A percentile compares a stretch with the other conserved stretches of the same genome.
phyloP scores from a whole-genome alignment of 2,329 filamentous ascomycete genomes.

The Sporothrix brunneoviolacea region DNA sequence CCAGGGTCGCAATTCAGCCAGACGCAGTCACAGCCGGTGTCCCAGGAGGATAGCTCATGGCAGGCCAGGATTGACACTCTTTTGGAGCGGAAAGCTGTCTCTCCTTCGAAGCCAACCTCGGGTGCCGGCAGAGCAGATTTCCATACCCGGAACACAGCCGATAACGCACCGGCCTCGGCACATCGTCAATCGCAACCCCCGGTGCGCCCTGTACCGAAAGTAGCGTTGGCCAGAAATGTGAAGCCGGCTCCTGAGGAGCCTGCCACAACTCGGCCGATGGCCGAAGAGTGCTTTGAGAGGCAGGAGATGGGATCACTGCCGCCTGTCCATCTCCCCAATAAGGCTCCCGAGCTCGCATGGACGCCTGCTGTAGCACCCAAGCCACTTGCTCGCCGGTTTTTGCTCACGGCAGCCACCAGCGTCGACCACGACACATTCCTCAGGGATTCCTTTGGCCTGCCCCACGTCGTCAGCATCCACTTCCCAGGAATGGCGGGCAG shows the following conservation, averaged over 20 bases:
- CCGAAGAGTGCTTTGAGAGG: conserved; percentile 74
- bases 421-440: conserved; percentile 19
- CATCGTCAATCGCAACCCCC: background rate
- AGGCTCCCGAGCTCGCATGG: conserved; percentile 58
- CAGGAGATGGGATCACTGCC: conserved; percentile 75
- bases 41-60: conserved; percentile 35
- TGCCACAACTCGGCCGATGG: conserved; percentile 59
- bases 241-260: conserved; percentile 31
- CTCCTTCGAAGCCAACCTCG: conserved; percentile 50
- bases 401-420: conserved; percentile 39
- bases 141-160: background rate
- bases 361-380: conserved; percentile 50
- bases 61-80: conserved; percentile 79
- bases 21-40: conserved; percentile 8
- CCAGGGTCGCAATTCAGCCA: background rate
- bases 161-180: background rate
- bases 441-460: conserved; percentile 36
- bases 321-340: conserved; percentile 58
- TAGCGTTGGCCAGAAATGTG: conserved; percentile 33
- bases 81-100: conserved; percentile 58
- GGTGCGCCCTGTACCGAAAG: too few relatives aligned
- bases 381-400: conserved; percentile 46
- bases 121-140: background rate
- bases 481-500: conserved; percentile 37
- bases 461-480: conserved; percentile 35